A percentile compares a stretch with the other conserved stretches of the same genome.
phyloP scores from a whole-genome alignment of 352 stramenopile species.

The Porosira glacialis region DNA sequence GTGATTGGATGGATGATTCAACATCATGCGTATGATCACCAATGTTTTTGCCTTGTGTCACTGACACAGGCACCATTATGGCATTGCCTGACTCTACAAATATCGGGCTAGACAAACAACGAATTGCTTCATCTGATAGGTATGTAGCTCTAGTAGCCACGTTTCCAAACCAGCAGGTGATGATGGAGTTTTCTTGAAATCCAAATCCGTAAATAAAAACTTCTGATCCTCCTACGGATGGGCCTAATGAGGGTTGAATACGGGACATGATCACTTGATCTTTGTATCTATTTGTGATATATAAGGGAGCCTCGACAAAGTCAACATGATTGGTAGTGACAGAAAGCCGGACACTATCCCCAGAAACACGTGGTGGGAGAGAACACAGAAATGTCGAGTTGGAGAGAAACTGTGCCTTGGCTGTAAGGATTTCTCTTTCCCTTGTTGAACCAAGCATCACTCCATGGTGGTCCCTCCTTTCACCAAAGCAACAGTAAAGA shows the following conservation, averaged over 20 bases:
- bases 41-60: too few species aligned
- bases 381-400: conserved; percentile 26
- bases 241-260: conserved; percentile 16
- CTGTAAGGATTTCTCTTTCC: neutral
- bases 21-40: too few species aligned
- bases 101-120: conserved; percentile 16
- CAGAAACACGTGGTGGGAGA: conserved; percentile 7
- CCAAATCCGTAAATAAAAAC: conserved; percentile 22
- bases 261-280: neutral
- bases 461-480: too few species aligned
- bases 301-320: conserved; percentile 3
- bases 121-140: conserved; percentile 14
- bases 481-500: conserved; percentile 14
- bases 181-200: conserved; percentile 10
- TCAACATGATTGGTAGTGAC: conserved; percentile 29
- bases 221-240: conserved; percentile 16
- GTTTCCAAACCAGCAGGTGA: conserved; percentile 23
- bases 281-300: neutral
- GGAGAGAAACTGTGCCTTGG: conserved; percentile 15
- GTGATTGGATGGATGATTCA: too few species aligned
- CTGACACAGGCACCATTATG: too few species aligned
- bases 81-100: conserved; percentile 12
- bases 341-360: conserved; percentile 9
- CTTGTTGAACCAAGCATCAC: too few species aligned
- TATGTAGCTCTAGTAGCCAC: conserved; percentile 7